These are phyloP conservation scores for Bipolaris oryzae DNA, from an alignment of 2,329 filamentous ascomycete genomes.

Conservation along the genomic window DNA sequence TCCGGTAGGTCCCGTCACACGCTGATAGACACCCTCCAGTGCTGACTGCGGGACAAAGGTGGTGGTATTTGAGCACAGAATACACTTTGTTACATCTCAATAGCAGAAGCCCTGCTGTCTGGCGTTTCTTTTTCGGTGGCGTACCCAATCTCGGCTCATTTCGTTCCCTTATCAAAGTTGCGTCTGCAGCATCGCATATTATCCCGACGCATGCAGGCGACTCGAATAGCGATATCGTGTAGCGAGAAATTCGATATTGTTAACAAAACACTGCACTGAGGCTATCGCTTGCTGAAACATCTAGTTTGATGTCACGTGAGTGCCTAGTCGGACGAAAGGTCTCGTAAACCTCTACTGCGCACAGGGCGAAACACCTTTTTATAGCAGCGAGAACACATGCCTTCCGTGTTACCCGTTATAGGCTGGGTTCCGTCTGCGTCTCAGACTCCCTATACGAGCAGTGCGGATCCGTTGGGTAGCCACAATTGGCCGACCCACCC, in stretches of 20 bases:
- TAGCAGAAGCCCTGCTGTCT: background rate
- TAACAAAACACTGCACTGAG: background rate
- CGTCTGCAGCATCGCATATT: background rate
- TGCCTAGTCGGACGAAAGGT: background rate
- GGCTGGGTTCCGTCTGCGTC: background rate
- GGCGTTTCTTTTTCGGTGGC: background rate
- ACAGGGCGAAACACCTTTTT: background rate
- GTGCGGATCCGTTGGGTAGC: constrained; percentile 12
- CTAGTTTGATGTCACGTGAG: background rate
- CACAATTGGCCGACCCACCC: constrained; percentile 12
- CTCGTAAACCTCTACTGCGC: background rate
- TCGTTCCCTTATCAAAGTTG: background rate
- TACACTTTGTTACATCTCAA: background rate
- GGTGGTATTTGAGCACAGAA: constrained; percentile 11
- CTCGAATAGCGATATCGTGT: background rate
- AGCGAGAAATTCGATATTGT: background rate
- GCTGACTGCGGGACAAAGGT: constrained; percentile 11
- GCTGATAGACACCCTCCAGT: background rate
- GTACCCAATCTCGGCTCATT: background rate
- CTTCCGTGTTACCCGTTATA: background rate
- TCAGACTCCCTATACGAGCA: constrained; percentile 10
- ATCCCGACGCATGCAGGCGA: no score
- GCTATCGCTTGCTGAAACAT: background rate
- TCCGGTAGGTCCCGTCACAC: constrained; percentile 32
- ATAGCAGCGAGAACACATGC: background rate